phyloP scores from a whole-genome alignment of 257 asterid species.

The Lavandula angustifolia region DNA sequence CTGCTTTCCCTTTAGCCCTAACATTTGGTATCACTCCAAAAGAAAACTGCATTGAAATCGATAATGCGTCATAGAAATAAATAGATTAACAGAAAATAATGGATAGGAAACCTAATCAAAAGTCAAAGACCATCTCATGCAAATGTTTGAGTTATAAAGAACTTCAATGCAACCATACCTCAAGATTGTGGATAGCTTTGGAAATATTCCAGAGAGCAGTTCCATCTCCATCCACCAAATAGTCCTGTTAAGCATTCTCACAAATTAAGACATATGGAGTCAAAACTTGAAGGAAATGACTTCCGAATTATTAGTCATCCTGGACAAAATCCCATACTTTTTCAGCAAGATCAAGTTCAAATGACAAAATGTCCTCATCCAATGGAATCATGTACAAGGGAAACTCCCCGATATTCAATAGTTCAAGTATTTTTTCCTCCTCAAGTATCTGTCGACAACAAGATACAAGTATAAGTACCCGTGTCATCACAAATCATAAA shows the following conservation, averaged over 20 bases:
- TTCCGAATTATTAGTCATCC: neutral
- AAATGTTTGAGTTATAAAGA: too few relatives aligned
- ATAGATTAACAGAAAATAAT: slow-evolving; percentile 22
- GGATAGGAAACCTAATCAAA: slow-evolving; percentile 6
- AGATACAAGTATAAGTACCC: slow-evolving; percentile 9
- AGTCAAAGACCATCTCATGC: neutral
- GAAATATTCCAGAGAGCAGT: slow-evolving; percentile 94
- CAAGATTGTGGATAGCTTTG: slow-evolving; percentile 90
- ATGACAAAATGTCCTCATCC: slow-evolving; percentile 89
- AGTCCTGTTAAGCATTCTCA: slow-evolving; percentile 57
- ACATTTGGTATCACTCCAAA: slow-evolving; percentile 92
- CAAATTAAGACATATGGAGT: slow-evolving; percentile 37
- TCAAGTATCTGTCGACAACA: slow-evolving; percentile 65
- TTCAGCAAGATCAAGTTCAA: slow-evolving; percentile 84
- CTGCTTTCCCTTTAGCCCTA: slow-evolving; percentile 94
- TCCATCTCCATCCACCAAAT: slow-evolving; percentile 80
- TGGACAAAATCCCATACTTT: slow-evolving; percentile 56
- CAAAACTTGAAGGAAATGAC: slow-evolving; percentile 8
- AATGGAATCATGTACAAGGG: slow-evolving; percentile 82
- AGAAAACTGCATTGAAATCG: slow-evolving; percentile 59
- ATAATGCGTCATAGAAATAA: slow-evolving; percentile 19
- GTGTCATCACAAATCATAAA: too few relatives aligned
- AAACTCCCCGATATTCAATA: slow-evolving; percentile 85
- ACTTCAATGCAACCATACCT: slow-evolving; percentile 46
- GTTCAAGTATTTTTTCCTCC: slow-evolving; percentile 83